Evolutionary conservation across 2,329 filamentous ascomycete genomes (phyloP).

Genomic region (Phialophora macrospora): DNA sequence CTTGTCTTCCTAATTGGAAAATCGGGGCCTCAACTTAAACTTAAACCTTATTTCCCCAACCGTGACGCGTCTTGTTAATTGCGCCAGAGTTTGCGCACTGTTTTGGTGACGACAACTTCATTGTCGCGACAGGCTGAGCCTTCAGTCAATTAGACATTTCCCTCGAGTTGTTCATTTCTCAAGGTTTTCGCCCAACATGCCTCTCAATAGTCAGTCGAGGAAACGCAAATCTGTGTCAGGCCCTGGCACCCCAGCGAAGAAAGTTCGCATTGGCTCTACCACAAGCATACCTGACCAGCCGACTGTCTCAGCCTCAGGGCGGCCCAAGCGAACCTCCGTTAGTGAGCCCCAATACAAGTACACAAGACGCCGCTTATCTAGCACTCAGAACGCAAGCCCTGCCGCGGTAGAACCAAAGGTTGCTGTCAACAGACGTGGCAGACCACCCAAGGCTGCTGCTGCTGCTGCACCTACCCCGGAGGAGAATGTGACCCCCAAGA

Average conservation of each 20-base stretch:
- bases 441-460: conserved; percentile 19
- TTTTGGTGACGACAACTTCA: background rate
- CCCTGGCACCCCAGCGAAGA: conserved; percentile 24
- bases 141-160: background rate
- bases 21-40: background rate
- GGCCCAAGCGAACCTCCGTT: conserved; percentile 33
- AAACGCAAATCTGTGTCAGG: conserved; percentile 31
- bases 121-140: background rate
- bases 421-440: conserved; percentile 18
- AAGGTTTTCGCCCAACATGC: background rate
- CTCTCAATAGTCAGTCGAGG: conserved; percentile 23
- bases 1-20: background rate
- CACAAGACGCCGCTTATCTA: conserved; percentile 20
- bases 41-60: conserved; percentile 4
- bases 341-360: conserved; percentile 33
- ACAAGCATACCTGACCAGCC: conserved; percentile 19
- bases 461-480: conserved; percentile 1
- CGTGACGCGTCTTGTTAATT: background rate
- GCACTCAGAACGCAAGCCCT: conserved; percentile 13
- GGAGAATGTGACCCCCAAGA: conserved; percentile 10
- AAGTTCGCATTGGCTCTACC: conserved; percentile 30
- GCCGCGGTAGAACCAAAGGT: conserved; percentile 4
- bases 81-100: background rate
- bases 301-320: conserved; percentile 22
- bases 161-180: background rate